Conservation (phyloP, 352 stramenopile genomes). For the Pythium volutum region DNA sequence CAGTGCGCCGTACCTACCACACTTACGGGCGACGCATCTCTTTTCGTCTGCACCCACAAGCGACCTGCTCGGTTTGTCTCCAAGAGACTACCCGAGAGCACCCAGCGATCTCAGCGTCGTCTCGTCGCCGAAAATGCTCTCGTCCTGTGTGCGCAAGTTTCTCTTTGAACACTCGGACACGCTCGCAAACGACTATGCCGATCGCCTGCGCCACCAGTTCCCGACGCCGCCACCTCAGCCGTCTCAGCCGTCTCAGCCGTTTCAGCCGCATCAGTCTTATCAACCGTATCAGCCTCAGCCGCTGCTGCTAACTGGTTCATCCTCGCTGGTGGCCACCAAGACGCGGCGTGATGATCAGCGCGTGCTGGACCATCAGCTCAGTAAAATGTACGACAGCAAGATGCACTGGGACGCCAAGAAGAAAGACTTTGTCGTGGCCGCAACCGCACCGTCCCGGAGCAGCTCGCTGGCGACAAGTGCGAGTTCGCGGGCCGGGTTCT, state of each 20-base stretch:
- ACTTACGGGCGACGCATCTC: slow-evolving; percentile 18
- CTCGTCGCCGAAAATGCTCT: slow-evolving; percentile 44
- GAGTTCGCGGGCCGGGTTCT: background rate
- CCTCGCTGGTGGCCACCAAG: background rate
- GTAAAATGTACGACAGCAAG: slow-evolving; percentile 37
- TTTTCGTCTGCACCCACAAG: background rate
- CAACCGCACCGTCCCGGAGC: background rate
- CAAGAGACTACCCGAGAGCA: background rate
- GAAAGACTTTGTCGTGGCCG: slow-evolving; percentile 28
- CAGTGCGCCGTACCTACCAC: slow-evolving; percentile 23
- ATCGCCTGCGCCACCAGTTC: slow-evolving; percentile 32
- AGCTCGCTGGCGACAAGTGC: background rate
- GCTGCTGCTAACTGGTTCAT: background rate
- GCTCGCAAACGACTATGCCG: slow-evolving; percentile 33
- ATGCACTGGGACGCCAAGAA: slow-evolving; percentile 40
- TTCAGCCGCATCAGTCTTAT: background rate
- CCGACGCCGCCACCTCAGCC: slow-evolving; percentile 1
- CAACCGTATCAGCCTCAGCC: background rate
- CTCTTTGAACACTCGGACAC: slow-evolving; percentile 41
- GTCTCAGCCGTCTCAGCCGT: too few relatives aligned
- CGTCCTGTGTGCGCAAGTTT: slow-evolving; percentile 42
- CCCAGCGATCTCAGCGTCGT: slow-evolving; percentile 19
- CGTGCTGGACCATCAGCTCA: slow-evolving; percentile 35
- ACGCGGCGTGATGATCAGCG: slow-evolving; percentile 18
- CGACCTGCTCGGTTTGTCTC: background rate